Evolutionary conservation across 768 basidiomycete species (phyloP), one percentile per base, ranked within the genome.

Genomic region (Agrocybe praecox): DNA sequence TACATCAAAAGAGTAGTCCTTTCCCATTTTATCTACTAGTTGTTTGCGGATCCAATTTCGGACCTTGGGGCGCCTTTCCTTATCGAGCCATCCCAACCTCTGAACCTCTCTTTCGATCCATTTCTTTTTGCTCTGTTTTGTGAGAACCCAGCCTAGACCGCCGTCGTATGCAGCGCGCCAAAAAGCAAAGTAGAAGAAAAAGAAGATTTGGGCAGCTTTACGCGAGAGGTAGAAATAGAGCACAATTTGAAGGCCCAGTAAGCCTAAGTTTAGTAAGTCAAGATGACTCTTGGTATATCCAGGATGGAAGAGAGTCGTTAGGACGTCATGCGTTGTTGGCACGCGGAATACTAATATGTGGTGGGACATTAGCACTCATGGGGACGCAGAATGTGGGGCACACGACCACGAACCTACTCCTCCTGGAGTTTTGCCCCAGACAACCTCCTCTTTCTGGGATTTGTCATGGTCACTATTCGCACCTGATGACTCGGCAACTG

Each of bases 91-190:
- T 3, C 93, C 96, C 21, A 86, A 74, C 4, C 80, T 76, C 55
- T 90, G 84, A 1, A 98, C 80, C 63, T 89, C 84, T 26, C 85
- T 79, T 45, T 97, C 94, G 63, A 99, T 92, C 91, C 94, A 98
- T 65, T 85, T 89, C 74, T 86, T 88, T 77, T 96, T 96, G 79
- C 94, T 96, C 74, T 99, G 97, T 70, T 92, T 90, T 10, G 93
- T 93, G 55, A 99, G 78, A 11, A 98, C 84, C 88, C 90, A 97
- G 0, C 95, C 97, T 46, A 99, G 83, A 0, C 96, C 96, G 29
- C 83, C 88, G 70, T 99, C 92, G 68, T 99, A 99, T 10, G 92
- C 88, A 3, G 83, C 80, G 2, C 97, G 79, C 94, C 96, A 99
- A 71, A 98, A 92, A 10, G 86, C 86, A 67, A 99, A 98, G 72